Conservation (phyloP, 2,329 filamentous ascomycete genomes). For the Aaosphaeria pasadenensis region DNA sequence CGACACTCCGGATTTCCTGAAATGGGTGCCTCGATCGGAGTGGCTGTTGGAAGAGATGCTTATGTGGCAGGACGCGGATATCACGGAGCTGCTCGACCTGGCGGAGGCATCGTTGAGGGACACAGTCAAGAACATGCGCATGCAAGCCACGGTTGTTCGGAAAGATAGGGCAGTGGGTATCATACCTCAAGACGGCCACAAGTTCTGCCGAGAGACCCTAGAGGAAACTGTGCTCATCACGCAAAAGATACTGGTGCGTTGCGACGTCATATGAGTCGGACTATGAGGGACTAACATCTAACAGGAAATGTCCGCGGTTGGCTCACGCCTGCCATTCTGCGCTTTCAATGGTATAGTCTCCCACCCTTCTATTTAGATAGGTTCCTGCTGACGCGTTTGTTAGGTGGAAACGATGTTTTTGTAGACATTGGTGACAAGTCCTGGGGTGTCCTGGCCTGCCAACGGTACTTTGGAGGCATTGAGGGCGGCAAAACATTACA, state of each 20-base stretch:
- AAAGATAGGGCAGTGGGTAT: constrained; percentile 70
- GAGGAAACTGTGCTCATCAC: constrained; percentile 95
- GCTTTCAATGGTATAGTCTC: constrained; percentile 75
- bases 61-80: constrained; percentile 72
- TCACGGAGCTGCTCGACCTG: constrained; percentile 78
- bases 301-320: constrained; percentile 69
- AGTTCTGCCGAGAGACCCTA: constrained; percentile 80
- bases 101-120: constrained; percentile 82
- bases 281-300: no score
- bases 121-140: constrained; percentile 73
- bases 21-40: constrained; percentile 59
- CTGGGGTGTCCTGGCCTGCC: constrained; percentile 90
- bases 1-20: constrained; percentile 63
- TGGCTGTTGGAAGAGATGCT: constrained; percentile 81
- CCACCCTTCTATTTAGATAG: neutral
- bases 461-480: constrained; percentile 81
- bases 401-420: constrained; percentile 89
- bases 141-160: constrained; percentile 76
- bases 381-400: neutral
- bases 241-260: constrained; percentile 70
- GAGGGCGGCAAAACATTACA: constrained; percentile 79
- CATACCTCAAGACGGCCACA: constrained; percentile 56
- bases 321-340: constrained; percentile 76
- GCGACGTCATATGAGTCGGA: constrained; percentile 7
- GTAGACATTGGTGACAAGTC: constrained; percentile 98